Conservation (phyloP, 257 asterid species). For the Jacaranda mimosifolia region DNA sequence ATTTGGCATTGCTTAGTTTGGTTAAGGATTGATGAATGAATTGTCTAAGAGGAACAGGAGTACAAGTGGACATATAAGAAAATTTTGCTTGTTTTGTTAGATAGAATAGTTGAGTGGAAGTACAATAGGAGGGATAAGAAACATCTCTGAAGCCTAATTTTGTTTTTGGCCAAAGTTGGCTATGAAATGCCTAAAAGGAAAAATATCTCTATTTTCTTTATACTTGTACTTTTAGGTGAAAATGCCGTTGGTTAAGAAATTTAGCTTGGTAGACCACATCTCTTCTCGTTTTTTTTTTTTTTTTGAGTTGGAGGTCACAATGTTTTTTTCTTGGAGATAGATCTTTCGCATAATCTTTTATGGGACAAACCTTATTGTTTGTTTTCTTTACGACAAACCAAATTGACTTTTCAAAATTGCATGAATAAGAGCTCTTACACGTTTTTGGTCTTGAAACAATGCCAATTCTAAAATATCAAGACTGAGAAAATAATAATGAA, state of each 20-base stretch:
- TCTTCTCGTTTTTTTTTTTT: neutral
- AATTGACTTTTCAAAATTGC: neutral
- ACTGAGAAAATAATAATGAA: neutral
- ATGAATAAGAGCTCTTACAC: neutral
- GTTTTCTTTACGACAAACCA: neutral
- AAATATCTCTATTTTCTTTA: too few relatives aligned
- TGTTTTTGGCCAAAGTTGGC: neutral
- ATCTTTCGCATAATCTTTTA: neutral
- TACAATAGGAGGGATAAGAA: slow-evolving; percentile 1
- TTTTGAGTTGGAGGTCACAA: slow-evolving; percentile 14
- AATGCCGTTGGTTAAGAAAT: neutral
- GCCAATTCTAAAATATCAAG: neutral
- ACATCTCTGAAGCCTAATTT: neutral
- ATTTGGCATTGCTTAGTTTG: neutral
- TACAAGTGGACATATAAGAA: too few relatives aligned
- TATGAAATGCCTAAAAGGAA: too few relatives aligned
- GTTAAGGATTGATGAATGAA: too few relatives aligned
- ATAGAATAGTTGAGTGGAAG: too few relatives aligned
- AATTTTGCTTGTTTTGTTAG: too few relatives aligned
- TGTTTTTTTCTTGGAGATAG: neutral
- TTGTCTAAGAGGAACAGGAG: too few relatives aligned
- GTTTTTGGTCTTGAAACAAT: neutral
- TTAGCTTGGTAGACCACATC: neutral
- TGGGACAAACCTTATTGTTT: neutral
- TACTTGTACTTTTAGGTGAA: neutral